Evolutionary conservation across 306 rosid genomes (phyloP).

Genomic region (Oxytropis ochrocephala): DNA sequence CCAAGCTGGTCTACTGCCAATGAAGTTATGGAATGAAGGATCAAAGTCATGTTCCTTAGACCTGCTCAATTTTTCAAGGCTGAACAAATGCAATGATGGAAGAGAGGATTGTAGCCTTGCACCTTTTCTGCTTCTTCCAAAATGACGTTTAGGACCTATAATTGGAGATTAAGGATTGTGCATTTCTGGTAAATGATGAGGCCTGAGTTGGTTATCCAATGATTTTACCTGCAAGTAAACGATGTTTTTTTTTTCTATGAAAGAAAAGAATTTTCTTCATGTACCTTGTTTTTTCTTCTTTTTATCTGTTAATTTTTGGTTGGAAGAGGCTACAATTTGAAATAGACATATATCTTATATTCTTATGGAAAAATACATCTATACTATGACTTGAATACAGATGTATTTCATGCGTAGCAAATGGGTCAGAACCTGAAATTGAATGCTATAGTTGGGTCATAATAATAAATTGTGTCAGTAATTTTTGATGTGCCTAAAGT

Average conservation of each 20-base stretch:
- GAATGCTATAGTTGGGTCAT: not conserved
- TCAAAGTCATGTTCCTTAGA: conserved; percentile 2
- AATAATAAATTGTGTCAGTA: no score
- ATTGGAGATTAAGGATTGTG: conserved; percentile 19
- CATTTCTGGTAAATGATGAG: conserved; percentile 9
- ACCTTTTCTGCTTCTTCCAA: conserved; percentile 14
- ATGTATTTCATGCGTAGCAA: not conserved
- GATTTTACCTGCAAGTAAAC: conserved; percentile 4
- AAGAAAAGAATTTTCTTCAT: not conserved
- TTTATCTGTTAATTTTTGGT: not conserved
- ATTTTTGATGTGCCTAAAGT: no score
- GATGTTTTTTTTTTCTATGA: not conserved
- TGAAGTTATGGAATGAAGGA: conserved; percentile 9
- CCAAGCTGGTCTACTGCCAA: conserved; percentile 17
- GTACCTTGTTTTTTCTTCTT: not conserved
- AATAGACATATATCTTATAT: not conserved
- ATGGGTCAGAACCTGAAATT: not conserved
- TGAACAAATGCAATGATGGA: not conserved
- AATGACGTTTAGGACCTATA: conserved; percentile 4
- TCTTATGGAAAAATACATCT: not conserved
- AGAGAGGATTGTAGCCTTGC: conserved; percentile 5
- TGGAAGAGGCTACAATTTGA: conserved; percentile 2
- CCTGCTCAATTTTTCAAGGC: conserved; percentile 24
- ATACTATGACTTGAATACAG: not conserved
- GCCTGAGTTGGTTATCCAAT: conserved; percentile 12